These are phyloP conservation scores for Schoenoplectus triqueter DNA, from an alignment of 202 grass and related monocot species.

Conservation along the genomic window DNA sequence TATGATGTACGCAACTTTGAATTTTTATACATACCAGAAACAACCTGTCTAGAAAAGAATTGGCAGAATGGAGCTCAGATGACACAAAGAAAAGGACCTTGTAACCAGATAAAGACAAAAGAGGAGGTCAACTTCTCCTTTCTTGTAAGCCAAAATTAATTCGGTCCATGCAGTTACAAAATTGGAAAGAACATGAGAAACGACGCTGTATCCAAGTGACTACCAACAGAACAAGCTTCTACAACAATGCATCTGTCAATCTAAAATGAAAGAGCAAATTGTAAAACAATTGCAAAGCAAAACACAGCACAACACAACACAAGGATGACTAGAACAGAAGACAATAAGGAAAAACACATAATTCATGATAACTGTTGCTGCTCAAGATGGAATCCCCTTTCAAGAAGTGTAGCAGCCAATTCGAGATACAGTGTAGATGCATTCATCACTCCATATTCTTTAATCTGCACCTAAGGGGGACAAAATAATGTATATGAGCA, in stretches of 20 bases:
- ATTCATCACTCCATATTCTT: conserved; percentile 43
- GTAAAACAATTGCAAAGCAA: neutral
- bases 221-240: neutral
- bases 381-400: conserved; percentile 57
- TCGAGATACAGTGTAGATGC: conserved; percentile 55
- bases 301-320: neutral
- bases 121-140: neutral
- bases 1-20: neutral
- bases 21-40: neutral
- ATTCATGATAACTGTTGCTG: conserved; percentile 21
- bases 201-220: too few species aligned
- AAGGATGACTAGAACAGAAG: neutral
- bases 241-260: neutral
- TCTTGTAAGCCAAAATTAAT: neutral
- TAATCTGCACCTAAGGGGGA: conserved; percentile 36
- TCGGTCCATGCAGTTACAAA: neutral
- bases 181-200: neutral
- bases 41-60: neutral
- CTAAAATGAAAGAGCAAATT: neutral
- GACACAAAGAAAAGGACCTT: conserved; percentile 9
- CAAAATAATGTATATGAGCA: neutral
- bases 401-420: conserved; percentile 62
- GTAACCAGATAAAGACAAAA: conserved; percentile 13
- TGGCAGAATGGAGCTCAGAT: neutral
- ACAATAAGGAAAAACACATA: neutral